Evolutionary conservation across 371 early-diverging fungal genomes (phyloP).

Genomic region (Polyrhizophydium stewartii): DNA sequence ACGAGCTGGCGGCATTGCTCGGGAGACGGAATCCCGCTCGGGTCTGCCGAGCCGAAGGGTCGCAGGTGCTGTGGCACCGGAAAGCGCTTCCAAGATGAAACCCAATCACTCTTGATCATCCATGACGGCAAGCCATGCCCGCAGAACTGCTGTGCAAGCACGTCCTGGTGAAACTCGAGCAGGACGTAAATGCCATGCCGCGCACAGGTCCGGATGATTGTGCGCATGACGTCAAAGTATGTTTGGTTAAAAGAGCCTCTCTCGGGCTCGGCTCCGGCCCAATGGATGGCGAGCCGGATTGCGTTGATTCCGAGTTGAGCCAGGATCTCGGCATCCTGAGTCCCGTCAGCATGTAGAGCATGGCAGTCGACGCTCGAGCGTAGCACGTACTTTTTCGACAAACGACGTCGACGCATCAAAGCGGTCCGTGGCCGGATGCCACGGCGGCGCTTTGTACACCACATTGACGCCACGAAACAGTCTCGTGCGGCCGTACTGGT

Average conservation of each 20-base stretch:
- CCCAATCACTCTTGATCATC: constrained; percentile 36
- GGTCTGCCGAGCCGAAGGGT: constrained; percentile 33
- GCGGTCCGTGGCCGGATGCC: constrained; percentile 3
- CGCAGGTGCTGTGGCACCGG: constrained; percentile 36
- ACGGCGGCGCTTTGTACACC: constrained; percentile 20
- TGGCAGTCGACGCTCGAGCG: neutral
- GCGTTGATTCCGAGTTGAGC: constrained; percentile 42
- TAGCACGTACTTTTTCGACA: neutral
- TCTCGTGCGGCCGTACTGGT: constrained; percentile 12
- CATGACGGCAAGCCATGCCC: constrained; percentile 56
- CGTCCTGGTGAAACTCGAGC: constrained; percentile 30
- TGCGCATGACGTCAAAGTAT: constrained; percentile 41
- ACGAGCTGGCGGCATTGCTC: constrained; percentile 23
- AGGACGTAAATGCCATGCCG: constrained; percentile 28
- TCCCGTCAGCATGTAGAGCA: neutral
- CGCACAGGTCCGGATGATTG: constrained; percentile 39
- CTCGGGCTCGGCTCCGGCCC: constrained; percentile 58
- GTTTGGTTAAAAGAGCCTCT: constrained; percentile 49
- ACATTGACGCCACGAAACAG: constrained; percentile 28
- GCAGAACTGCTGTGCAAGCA: constrained; percentile 31
- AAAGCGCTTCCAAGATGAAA: constrained; percentile 21
- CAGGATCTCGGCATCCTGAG: constrained; percentile 37
- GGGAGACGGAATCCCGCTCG: constrained; percentile 37
- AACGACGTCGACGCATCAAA: constrained; percentile 16
- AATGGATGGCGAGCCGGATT: constrained; percentile 45